Evolutionary conservation across 768 basidiomycete species (phyloP).

Genomic region (Leucocoprinus sp.): DNA sequence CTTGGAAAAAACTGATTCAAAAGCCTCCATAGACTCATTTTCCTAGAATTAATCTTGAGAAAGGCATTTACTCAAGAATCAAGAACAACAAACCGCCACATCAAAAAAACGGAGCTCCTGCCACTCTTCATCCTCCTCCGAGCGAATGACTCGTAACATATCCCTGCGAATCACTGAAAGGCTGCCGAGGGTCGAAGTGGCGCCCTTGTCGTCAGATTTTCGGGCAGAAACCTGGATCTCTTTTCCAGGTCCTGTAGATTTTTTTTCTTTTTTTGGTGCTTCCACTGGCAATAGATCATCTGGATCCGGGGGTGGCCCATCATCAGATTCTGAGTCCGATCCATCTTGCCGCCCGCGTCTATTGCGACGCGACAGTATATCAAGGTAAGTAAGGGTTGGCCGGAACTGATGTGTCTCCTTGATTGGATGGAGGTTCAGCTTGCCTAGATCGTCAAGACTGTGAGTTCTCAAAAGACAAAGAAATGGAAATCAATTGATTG

Average conservation of each 20-base stretch:
- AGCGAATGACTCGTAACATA: conserved; percentile 64
- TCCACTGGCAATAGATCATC: conserved; percentile 53
- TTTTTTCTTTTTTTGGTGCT: conserved; percentile 52
- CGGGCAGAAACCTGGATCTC: conserved; percentile 75
- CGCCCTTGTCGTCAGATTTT: conserved; percentile 57
- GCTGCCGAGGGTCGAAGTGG: conserved; percentile 46
- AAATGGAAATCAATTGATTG: neutral
- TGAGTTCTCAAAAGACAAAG: conserved; percentile 11
- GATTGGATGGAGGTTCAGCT: conserved; percentile 72
- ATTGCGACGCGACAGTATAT: conserved; percentile 57
- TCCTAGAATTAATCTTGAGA: conserved; percentile 32
- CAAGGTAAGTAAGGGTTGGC: conserved; percentile 76
- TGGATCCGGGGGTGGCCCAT: conserved; percentile 73
- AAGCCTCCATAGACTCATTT: conserved; percentile 43
- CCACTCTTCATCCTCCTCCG: conserved; percentile 77
- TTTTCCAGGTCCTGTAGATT: conserved; percentile 46
- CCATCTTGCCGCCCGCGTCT: conserved; percentile 40
- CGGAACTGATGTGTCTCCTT: conserved; percentile 75
- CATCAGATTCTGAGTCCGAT: conserved; percentile 68
- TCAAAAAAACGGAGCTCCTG: conserved; percentile 58
- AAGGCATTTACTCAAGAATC: too few species aligned
- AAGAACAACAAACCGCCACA: conserved; percentile 41
- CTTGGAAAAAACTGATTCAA: conserved; percentile 59
- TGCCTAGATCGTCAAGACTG: conserved; percentile 32
- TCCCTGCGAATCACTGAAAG: conserved; percentile 66